Percentiles rank a stretch among this genome's conserved stretches.
These are phyloP conservation scores for Phaeophleospora eucalypticola DNA, from an alignment of 2,329 filamentous ascomycete species.

Conservation along the genomic window DNA sequence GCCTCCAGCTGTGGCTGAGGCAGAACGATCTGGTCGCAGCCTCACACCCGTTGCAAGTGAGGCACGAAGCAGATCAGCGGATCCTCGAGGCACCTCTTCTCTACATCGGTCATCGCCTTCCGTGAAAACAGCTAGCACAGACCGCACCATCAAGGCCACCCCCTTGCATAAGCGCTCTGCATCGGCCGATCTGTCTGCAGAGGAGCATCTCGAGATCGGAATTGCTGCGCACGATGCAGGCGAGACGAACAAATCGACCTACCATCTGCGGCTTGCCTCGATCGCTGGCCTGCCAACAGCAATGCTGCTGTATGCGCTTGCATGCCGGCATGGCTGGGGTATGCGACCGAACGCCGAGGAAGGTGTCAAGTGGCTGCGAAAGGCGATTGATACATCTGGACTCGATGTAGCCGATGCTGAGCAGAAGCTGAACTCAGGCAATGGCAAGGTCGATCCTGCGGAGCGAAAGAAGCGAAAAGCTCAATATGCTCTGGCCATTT, in stretches of 20 bases:
- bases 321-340: slow-evolving; percentile 94
- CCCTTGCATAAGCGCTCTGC: slow-evolving; percentile 50
- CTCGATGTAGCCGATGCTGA: slow-evolving; percentile 65
- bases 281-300: slow-evolving; percentile 81
- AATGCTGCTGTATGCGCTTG: slow-evolving; percentile 93
- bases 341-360: slow-evolving; percentile 90
- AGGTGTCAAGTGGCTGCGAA: slow-evolving; percentile 86
- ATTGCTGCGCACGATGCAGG: slow-evolving; percentile 87
- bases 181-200: slow-evolving; percentile 66
- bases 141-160: slow-evolving; percentile 42
- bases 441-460: slow-evolving; percentile 29
- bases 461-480: slow-evolving; percentile 82
- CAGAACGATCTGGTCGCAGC: slow-evolving; percentile 13
- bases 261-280: slow-evolving; percentile 87
- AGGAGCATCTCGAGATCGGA: slow-evolving; percentile 85
- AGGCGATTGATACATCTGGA: slow-evolving; percentile 86
- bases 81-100: slow-evolving; percentile 17
- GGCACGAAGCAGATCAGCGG: slow-evolving; percentile 29
- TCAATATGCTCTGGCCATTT: slow-evolving; percentile 92
- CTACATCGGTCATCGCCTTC: slow-evolving; percentile 33
- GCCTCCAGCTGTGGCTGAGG: slow-evolving; percentile 15
- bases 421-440: slow-evolving; percentile 16
- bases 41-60: slow-evolving; percentile 15
- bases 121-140: slow-evolving; percentile 35
- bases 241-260: slow-evolving; percentile 87